These are phyloP conservation scores for Emergomyces orientalis DNA, from an alignment of 2,329 filamentous ascomycete species.

Conservation along the genomic window DNA sequence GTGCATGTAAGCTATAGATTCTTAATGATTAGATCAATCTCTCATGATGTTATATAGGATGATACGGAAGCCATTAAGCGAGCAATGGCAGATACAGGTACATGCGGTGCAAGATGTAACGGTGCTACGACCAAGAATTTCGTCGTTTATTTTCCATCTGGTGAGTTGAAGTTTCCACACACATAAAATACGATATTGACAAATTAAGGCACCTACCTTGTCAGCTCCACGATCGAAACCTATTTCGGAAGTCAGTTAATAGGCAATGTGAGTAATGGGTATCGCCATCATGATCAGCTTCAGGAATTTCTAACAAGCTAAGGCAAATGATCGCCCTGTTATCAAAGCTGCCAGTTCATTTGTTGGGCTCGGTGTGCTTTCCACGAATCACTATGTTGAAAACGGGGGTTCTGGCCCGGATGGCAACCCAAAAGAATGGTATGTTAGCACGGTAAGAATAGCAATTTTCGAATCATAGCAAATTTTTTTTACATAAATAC, in stretches of 20 bases:
- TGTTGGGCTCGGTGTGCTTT: constrained; percentile 69
- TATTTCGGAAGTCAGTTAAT: constrained; percentile 17
- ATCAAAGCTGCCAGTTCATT: constrained; percentile 51
- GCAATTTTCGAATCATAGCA: neutral
- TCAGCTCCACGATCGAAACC: constrained; percentile 15
- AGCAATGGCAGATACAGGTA: constrained; percentile 8
- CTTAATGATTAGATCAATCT: neutral
- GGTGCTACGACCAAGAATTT: constrained; percentile 17
- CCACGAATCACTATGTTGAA: constrained; percentile 61
- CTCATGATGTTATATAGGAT: constrained; percentile 5
- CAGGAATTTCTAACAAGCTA: neutral
- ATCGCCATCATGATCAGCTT: neutral
- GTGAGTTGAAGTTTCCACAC: neutral
- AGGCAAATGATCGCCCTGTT: constrained; percentile 25
- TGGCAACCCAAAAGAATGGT: constrained; percentile 53
- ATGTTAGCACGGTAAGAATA: constrained; percentile 48
- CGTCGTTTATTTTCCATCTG: constrained; percentile 48
- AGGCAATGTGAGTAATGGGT: constrained; percentile 29
- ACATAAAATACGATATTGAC: no score
- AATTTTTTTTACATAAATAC: neutral
- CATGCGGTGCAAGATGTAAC: constrained; percentile 16
- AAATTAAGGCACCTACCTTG: constrained; percentile 17
- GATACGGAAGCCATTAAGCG: constrained; percentile 5
- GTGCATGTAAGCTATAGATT: constrained; percentile 2
- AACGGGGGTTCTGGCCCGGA: constrained; percentile 24